Percentiles rank a stretch among this genome's conserved stretches.
Evolutionary conservation across 208 protist species (phyloP).

Genomic region (Vickermania ingenoplastis): DNA sequence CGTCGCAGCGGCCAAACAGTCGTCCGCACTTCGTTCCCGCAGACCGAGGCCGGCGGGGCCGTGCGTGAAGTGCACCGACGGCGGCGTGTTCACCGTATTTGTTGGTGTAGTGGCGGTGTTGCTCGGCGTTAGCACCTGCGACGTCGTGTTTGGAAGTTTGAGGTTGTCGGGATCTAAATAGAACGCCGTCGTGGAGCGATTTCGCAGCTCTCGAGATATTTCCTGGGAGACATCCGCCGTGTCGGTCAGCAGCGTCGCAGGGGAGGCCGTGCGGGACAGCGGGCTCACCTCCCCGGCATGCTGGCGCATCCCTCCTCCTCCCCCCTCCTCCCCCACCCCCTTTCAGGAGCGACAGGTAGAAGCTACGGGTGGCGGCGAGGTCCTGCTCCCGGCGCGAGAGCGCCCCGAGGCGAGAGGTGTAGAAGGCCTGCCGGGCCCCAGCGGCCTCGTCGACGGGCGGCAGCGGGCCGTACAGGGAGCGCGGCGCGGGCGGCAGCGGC

Average conservation of each 20-base stretch:
- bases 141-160: neutral
- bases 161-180: neutral
- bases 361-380: neutral
- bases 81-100: neutral
- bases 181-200: neutral
- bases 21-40: neutral
- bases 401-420: neutral
- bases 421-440: neutral
- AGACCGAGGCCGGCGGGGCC: neutral
- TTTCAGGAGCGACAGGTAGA: neutral
- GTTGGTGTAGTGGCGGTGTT: neutral
- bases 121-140: neutral
- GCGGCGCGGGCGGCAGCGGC: neutral
- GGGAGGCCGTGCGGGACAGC: neutral
- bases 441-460: neutral
- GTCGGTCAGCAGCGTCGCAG: neutral
- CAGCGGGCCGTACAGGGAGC: neutral
- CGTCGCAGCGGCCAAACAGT: too few relatives aligned
- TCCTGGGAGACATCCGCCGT: neutral
- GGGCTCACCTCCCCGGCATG: too few relatives aligned
- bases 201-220: neutral
- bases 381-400: neutral
- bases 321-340: neutral
- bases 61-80: neutral
- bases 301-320: too few relatives aligned